phyloP scores from a whole-genome alignment of 2,329 filamentous ascomycete species.

The Clonostachys sp. region DNA sequence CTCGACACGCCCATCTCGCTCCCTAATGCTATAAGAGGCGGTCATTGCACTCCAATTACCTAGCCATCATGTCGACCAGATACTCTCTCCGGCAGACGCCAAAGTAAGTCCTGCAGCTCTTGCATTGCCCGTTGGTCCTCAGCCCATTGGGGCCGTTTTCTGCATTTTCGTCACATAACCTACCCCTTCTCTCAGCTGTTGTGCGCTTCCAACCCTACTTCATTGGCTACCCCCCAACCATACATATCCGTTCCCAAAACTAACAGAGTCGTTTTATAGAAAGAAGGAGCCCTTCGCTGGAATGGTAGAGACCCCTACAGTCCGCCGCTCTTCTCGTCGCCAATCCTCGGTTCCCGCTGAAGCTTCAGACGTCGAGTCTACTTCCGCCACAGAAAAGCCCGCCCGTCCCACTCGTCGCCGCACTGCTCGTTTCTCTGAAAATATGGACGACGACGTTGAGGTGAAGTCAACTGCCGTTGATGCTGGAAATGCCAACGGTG shows the following conservation, averaged over 20 bases:
- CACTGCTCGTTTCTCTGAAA: conserved; percentile 44
- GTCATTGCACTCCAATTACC: conserved; percentile 3
- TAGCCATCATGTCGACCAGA: conserved; percentile 25
- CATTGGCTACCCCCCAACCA: too few species aligned
- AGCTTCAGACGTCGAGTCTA: conserved; percentile 40
- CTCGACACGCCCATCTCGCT: too few species aligned
- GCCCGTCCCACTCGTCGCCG: conserved; percentile 37
- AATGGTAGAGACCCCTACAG: conserved; percentile 52
- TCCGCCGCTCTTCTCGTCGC: conserved; percentile 39
- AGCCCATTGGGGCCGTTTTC: not conserved
- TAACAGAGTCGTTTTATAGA: conserved; percentile 20
- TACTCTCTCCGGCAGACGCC: conserved; percentile 32
- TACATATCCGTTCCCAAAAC: not conserved
- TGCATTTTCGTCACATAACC: not conserved
- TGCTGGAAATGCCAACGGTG: conserved; percentile 18
- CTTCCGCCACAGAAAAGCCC: conserved; percentile 39
- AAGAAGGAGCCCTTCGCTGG: conserved; percentile 59
- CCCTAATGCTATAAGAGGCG: not conserved
- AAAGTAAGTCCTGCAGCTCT: conserved; percentile 18
- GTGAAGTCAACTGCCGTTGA: conserved; percentile 19
- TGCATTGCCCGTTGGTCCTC: not conserved
- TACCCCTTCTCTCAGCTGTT: conserved; percentile 3
- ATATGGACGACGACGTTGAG: conserved; percentile 38
- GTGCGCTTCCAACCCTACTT: not conserved
- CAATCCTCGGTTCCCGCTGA: conserved; percentile 42